A percentile compares a stretch with the other conserved stretches of the same genome.
These are phyloP conservation scores for Cladosporium austrohemisphaericum DNA, from an alignment of 2,329 filamentous ascomycete genomes.

Conservation along the genomic window DNA sequence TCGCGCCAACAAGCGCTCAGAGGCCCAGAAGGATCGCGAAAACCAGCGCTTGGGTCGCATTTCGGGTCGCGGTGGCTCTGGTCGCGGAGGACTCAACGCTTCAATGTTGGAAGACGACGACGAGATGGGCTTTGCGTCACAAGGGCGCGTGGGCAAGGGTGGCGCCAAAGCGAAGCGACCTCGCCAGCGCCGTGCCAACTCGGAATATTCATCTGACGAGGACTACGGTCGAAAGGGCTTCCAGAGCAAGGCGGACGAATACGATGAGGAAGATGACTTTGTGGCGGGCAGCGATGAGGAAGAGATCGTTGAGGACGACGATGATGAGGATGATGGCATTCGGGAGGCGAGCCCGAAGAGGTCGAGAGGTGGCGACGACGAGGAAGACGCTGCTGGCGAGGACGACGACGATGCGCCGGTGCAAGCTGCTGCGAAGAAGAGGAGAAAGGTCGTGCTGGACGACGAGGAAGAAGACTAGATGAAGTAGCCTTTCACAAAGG, in stretches of 20 bases:
- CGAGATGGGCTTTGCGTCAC: slow-evolving; percentile 28
- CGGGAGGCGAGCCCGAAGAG: slow-evolving; percentile 28
- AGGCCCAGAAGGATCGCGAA: slow-evolving; percentile 60
- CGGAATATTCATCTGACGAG: slow-evolving; percentile 66
- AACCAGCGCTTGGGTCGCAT: slow-evolving; percentile 53
- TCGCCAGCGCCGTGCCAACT: slow-evolving; percentile 36
- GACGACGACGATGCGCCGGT: slow-evolving; percentile 37
- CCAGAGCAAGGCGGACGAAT: slow-evolving; percentile 64
- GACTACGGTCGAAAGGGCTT: slow-evolving; percentile 67
- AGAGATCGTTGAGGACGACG: slow-evolving; percentile 54
- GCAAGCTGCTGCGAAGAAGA: slow-evolving; percentile 37
- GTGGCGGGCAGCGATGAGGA: slow-evolving; percentile 73
- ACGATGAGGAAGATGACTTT: slow-evolving; percentile 76
- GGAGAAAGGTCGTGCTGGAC: slow-evolving; percentile 44
- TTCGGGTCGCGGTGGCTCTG: slow-evolving; percentile 45
- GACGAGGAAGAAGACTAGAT: slow-evolving; percentile 45
- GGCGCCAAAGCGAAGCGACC: slow-evolving; percentile 32
- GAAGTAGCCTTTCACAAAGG: no score
- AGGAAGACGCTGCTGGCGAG: slow-evolving; percentile 24
- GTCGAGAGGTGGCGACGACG: slow-evolving; percentile 20
- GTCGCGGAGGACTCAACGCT: slow-evolving; percentile 59
- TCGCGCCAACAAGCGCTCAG: slow-evolving; percentile 56
- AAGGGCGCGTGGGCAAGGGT: slow-evolving; percentile 27
- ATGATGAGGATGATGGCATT: slow-evolving; percentile 45
- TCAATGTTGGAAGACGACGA: slow-evolving; percentile 67